Conservation (phyloP, 768 basidiomycete genomes). For the Suillus discolor region DNA sequence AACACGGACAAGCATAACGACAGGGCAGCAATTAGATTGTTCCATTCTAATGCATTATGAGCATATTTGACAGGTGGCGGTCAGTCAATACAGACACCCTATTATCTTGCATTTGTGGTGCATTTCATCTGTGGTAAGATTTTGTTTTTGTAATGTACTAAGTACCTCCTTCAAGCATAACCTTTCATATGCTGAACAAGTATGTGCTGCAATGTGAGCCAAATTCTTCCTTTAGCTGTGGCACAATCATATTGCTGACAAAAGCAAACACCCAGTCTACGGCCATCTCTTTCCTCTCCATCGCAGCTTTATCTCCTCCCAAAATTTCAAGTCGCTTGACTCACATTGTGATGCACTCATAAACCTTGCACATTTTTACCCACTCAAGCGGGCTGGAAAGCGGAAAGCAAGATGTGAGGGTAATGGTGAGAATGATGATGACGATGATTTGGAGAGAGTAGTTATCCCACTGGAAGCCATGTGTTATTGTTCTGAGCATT, state of each 20-base stretch:
- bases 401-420: too few species aligned
- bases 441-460: too few species aligned
- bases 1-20: slow-evolving; percentile 35
- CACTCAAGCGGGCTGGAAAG: too few species aligned
- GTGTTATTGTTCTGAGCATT: too few species aligned
- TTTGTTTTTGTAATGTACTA: not conserved
- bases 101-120: slow-evolving; percentile 12
- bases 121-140: not conserved
- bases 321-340: slow-evolving; percentile 32
- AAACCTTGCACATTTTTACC: slow-evolving; percentile 21
- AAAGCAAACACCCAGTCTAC: slow-evolving; percentile 12
- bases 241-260: not conserved
- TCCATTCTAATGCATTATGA: slow-evolving; percentile 21
- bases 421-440: too few species aligned
- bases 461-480: too few species aligned
- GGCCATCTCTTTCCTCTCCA: slow-evolving; percentile 15
- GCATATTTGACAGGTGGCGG: slow-evolving; percentile 15
- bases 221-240: not conserved
- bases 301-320: not conserved
- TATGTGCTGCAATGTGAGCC: not conserved
- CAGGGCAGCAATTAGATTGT: slow-evolving; percentile 28
- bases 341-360: slow-evolving; percentile 29
- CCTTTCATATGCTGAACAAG: not conserved
- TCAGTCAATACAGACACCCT: not conserved
- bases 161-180: not conserved